Conservation (phyloP, 495 filamentous ascomycete genomes). For the Aspergillus bertholletiae region DNA sequence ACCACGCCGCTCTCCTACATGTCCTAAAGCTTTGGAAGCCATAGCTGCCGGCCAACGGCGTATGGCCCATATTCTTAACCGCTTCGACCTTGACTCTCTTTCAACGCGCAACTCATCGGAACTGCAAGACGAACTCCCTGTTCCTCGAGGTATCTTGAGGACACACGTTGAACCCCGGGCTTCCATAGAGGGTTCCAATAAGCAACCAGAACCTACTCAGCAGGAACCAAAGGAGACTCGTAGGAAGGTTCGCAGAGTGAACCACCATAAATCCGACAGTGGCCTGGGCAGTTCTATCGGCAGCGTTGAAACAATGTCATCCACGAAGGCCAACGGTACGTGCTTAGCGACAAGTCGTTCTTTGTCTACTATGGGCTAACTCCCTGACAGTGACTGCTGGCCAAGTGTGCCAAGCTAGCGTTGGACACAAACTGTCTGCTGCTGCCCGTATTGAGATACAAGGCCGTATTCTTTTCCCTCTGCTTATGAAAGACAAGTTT, state of each 20-base stretch:
- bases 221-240: constrained; percentile 1
- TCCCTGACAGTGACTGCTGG: constrained; percentile 20
- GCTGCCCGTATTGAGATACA: constrained; percentile 54
- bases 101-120: constrained; percentile 25
- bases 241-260: constrained; percentile 20
- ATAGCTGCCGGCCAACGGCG: constrained; percentile 46
- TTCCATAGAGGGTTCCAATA: constrained; percentile 11
- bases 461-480: constrained; percentile 53
- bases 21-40: constrained; percentile 38
- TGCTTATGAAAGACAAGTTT: constrained; percentile 51
- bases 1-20: constrained; percentile 50
- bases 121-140: constrained; percentile 29
- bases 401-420: constrained; percentile 17
- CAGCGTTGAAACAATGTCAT: constrained; percentile 24
- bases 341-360: constrained; percentile 3
- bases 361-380: neutral
- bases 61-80: constrained; percentile 42
- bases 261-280: constrained; percentile 48
- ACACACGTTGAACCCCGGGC: constrained; percentile 15
- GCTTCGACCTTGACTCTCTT: constrained; percentile 37
- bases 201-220: constrained; percentile 7
- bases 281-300: constrained; percentile 55
- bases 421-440: constrained; percentile 42
- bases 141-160: constrained; percentile 17
- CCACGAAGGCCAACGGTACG: constrained; percentile 14